These are phyloP conservation scores for Crithidia sp. DNA, from an alignment of 208 protist species.

Conservation along the genomic window DNA sequence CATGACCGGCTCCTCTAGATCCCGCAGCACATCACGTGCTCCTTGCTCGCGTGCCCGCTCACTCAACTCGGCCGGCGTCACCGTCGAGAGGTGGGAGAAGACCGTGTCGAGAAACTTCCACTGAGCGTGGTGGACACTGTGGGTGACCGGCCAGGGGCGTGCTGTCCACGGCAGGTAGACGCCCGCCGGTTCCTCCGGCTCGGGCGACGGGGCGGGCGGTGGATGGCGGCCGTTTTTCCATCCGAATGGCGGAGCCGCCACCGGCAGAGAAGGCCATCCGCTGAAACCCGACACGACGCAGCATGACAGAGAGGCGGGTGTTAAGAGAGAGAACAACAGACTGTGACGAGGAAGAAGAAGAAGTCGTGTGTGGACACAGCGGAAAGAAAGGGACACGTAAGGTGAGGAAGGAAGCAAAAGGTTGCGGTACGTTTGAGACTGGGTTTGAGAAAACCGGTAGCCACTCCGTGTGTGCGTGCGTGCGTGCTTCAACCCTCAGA, in stretches of 20 bases:
- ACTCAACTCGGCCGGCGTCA: constrained; percentile 43
- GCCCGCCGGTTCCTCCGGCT: not conserved
- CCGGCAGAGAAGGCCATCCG: not conserved
- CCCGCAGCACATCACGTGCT: constrained; percentile 52
- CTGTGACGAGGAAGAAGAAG: not conserved
- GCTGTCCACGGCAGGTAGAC: constrained; percentile 72
- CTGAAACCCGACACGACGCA: constrained; percentile 4
- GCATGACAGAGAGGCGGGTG: not conserved
- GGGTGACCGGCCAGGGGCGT: constrained; percentile 54
- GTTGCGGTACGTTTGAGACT: too few relatives aligned
- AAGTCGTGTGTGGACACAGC: not conserved
- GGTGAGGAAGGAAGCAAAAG: too few relatives aligned
- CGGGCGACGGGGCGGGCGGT: not conserved
- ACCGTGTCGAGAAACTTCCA: constrained; percentile 69
- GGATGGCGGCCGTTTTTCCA: not conserved
- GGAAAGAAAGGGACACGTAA: too few relatives aligned
- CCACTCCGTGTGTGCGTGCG: too few relatives aligned
- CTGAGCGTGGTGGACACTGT: constrained; percentile 47
- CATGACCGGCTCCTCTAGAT: constrained; percentile 57
- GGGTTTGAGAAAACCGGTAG: too few relatives aligned
- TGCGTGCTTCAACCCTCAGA: too few relatives aligned
- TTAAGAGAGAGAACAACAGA: too few relatives aligned
- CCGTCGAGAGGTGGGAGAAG: constrained; percentile 45
- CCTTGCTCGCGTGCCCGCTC: constrained; percentile 39
- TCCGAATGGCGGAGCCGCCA: constrained; percentile 8